Evolutionary conservation across 768 basidiomycete genomes (phyloP), one percentile per base, ranked within the genome.

Genomic region (Phanerochaete sordida): DNA sequence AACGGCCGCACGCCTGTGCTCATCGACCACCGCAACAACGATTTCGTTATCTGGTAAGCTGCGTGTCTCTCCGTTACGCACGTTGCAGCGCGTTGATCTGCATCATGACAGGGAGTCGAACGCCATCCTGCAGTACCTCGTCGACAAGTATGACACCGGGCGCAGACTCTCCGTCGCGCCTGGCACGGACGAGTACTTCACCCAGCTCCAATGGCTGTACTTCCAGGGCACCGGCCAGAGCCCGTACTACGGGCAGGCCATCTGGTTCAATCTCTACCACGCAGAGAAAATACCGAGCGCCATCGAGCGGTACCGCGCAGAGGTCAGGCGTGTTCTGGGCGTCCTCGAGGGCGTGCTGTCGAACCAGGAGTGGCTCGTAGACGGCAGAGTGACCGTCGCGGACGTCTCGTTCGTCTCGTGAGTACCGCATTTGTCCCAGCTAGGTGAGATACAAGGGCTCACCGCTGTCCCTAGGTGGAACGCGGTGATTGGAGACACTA

Each of bases 101-200:
- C 26, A 13, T 44, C 24, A 3, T 2, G 3, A 47, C 47, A 62
- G 62, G 55, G 72, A 73, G 58, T 62, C 66, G n/a, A 71, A 69
- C 31, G 76, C 76, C 51, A 75, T 79, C 56, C 56, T 78, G 27
- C 63, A 74, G 3, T 79, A 76, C 65, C 65, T 79, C 33, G 66
- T 57, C 7, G 66, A 67, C 49, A 62, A 66, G 39, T 57, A 78
- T 61, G 79, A 81, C 62, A 64, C 31, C 16, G 75, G 77, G 9
- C 59, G 69, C 68, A 74, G 73, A 66, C 6, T 63, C 21, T 56
- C 53, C 27, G 27, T 30, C 26, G 30, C 35, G 26, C 8, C 1
- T 19, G 50, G 27, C 13, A n/a, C 11, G 24, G 16, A 24, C 43
- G 61, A 59, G n/a, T 28, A 56, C 53, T 49, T 31, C 44, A 3